Evolutionary conservation across 2,329 filamentous ascomycete genomes (phyloP), one percentile per base, ranked within the genome.

Genomic region (Pseudogymnoascus sp.): DNA sequence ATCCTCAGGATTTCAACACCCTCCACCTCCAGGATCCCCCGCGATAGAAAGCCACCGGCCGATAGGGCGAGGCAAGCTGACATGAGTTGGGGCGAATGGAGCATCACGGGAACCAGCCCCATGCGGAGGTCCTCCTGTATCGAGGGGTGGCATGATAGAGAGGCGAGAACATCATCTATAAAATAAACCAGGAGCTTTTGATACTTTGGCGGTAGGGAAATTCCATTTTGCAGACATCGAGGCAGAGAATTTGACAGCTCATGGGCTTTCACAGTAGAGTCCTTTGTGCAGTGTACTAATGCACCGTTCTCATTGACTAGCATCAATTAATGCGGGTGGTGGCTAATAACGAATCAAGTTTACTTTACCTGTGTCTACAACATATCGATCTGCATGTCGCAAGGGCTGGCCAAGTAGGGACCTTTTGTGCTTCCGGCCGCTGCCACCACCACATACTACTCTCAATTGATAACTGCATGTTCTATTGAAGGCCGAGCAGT

Each of bases 21-120:
- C 8, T 40, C 37, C 15, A 40, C 1, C 39, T 60, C 15, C 40
- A 50, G 13, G 4, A 67, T 41, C 5, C 66, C 66, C 9, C 66
- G 63, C 13, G 65, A 67, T n/a, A 66, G 17, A 37, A 64, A 66
- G 9, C 66, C 66, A 4, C 64, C 66, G n/a, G 66, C 65, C 1
- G 66, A 67, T n/a, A 68, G 21, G 5, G 66, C 66, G 15, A 68
- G 64, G 36, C 65, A 68, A 13, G 66, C 66, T 10, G 66, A 68
- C 57, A 68, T 60, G 1, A 68, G 63, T 26, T 67, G 66, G 21
- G 66, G 66, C 5, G 66, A 68, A 13, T 68, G 62, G 17, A 67
- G 62, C 1, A 62, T 63, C 1, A 62, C 63, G 1, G 66, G 66
- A 4, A 68, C 39, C 4, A 68, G 58, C 0, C 65, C 66, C 21